phyloP scores from a whole-genome alignment of 306 rosid species.

The Sphenostylis stenocarpa region DNA sequence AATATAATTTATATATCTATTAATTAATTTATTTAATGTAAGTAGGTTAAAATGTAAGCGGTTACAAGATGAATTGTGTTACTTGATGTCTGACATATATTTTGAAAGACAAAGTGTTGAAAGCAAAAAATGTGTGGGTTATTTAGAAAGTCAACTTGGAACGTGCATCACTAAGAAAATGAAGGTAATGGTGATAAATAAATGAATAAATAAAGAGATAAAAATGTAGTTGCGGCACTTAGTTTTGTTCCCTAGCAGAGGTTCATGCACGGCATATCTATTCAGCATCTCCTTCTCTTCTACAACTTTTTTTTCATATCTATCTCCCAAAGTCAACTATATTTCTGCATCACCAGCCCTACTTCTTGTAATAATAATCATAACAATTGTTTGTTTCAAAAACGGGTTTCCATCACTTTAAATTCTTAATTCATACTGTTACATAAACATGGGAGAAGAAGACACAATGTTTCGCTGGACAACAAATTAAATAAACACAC shows the following conservation, averaged over 20 bases:
- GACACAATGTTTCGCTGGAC: not conserved
- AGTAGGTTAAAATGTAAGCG: too few species aligned
- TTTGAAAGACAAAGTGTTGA: too few species aligned
- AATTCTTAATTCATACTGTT: not conserved
- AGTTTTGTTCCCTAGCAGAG: constrained; percentile 5
- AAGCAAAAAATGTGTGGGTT: too few species aligned
- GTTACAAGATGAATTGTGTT: too few species aligned
- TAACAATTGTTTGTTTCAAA: not conserved
- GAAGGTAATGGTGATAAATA: constrained; percentile 12
- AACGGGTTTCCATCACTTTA: not conserved
- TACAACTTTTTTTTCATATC: too few species aligned
- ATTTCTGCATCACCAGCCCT: constrained; percentile 19
- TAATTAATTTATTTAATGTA: too few species aligned
- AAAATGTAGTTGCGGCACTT: constrained; percentile 9
- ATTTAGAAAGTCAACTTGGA: constrained; percentile 31
- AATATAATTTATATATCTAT: too few species aligned
- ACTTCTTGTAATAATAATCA: not conserved
- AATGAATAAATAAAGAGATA: not conserved
- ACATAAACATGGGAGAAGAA: constrained; percentile 3
- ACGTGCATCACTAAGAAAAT: constrained; percentile 19
- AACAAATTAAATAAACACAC: not conserved
- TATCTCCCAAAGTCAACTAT: constrained; percentile 27
- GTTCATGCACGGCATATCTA: constrained; percentile 19
- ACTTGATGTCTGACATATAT: too few species aligned
- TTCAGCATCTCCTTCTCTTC: not conserved